Evolutionary conservation across 2,329 filamentous ascomycete genomes (phyloP), one percentile per base, ranked within the genome.

Genomic region (Fusarium transvaalense): DNA sequence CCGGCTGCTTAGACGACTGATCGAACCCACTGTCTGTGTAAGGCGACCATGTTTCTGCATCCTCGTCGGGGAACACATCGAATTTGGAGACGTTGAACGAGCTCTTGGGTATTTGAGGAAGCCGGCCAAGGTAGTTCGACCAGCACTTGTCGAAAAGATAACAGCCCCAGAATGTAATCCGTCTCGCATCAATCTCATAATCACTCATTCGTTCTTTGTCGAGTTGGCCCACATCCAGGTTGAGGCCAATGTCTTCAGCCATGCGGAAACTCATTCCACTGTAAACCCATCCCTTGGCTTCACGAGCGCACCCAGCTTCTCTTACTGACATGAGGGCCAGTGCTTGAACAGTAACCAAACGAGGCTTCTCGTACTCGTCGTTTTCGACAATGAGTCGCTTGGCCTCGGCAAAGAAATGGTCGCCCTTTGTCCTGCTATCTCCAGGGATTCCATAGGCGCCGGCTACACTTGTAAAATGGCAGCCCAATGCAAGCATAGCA

Each of bases 111-210:
- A 98, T 83, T 78, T 97, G 95, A 13, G 96, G 95, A 65, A 97
- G 84, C 42, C 96, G 91, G 47, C 96, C 95, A 27, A 98, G 87
- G 73, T 98, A 98, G 77, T 97, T 98, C 50, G 94, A 97, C 94
- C 95, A 98, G 78, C 93, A 97, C 85, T 97, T 98, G 82, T 99
- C 96, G 77, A 98, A 97, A n/a, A 97, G 81, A 78, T 96, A 98
- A 77, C 94, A 97, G 9, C 96, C 96, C 96, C 96, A 98, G 76
- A 97, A 98, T 0, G 96, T 98, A 41, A 98, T 91, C 54, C 92
- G 87, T 38, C 96, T 86, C 4, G 94, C 94, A 79, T 99, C 96
- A 38, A 97, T 87, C 78, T 97, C 95, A 46, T 92, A 87, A 60
- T 97, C 93, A 64, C 89, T 89, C 69, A 95, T 85, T 29, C 83